Conservation (phyloP, 2,329 filamentous ascomycete genomes). For the Apiospora malaysiana region DNA sequence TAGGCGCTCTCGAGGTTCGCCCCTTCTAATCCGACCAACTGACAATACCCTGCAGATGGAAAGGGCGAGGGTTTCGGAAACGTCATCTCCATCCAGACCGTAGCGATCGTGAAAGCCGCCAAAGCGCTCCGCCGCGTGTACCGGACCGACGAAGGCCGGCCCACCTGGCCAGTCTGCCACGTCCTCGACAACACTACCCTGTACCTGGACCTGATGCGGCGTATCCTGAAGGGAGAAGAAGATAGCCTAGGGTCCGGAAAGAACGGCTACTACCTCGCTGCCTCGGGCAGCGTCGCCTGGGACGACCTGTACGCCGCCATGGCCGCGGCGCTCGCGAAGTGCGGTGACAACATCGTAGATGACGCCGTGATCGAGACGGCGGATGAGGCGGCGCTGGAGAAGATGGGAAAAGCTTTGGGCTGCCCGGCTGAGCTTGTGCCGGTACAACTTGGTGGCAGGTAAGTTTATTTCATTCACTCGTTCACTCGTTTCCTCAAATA, state of each 20-base stretch:
- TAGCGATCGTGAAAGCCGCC: slow-evolving; percentile 53
- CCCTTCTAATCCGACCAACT: not conserved
- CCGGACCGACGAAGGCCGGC: slow-evolving; percentile 44
- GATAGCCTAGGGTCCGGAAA: slow-evolving; percentile 45
- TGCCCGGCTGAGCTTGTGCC: slow-evolving; percentile 43
- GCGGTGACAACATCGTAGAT: slow-evolving; percentile 41
- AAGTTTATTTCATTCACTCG: slow-evolving; percentile 27
- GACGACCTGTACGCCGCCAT: slow-evolving; percentile 55
- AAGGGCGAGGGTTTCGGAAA: slow-evolving; percentile 57
- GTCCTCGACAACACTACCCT: slow-evolving; percentile 52
- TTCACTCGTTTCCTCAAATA: too few relatives aligned
- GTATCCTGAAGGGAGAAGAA: slow-evolving; percentile 45
- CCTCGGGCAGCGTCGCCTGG: slow-evolving; percentile 56
- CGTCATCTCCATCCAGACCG: slow-evolving; percentile 56
- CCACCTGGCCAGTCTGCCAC: slow-evolving; percentile 59
- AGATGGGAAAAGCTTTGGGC: slow-evolving; percentile 48
- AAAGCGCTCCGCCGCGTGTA: slow-evolving; percentile 47
- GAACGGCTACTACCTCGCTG: slow-evolving; percentile 56
- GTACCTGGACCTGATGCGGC: slow-evolving; percentile 51
- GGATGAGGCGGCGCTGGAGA: slow-evolving; percentile 41
- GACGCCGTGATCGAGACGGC: slow-evolving; percentile 44
- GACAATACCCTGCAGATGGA: slow-evolving; percentile 40
- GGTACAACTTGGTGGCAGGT: slow-evolving; percentile 51
- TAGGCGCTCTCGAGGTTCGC: too few relatives aligned
- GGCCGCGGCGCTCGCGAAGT: slow-evolving; percentile 46